phyloP scores from a whole-genome alignment of 805 yeast genomes.

The Ogataea sp. region DNA sequence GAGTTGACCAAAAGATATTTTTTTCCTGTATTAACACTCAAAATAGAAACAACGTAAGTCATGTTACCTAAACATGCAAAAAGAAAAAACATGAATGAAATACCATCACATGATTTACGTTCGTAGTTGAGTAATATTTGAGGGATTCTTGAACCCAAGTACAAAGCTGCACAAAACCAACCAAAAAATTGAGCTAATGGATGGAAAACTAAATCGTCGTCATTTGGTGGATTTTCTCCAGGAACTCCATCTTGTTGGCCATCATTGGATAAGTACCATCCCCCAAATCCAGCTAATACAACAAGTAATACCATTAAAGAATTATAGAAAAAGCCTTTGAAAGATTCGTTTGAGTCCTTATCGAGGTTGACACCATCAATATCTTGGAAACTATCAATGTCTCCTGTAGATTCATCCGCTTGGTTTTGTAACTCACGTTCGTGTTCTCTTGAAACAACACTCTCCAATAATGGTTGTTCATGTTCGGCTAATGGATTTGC shows the following conservation, averaged over 20 bases:
- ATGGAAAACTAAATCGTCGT: slow-evolving; percentile 49
- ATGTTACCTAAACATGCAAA: slow-evolving; percentile 94
- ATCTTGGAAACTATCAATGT: slow-evolving; percentile 21
- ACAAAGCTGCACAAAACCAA: slow-evolving; percentile 64
- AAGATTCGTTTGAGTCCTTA: slow-evolving; percentile 6
- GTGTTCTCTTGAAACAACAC: slow-evolving; percentile 43
- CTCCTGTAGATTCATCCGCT: slow-evolving; percentile 15
- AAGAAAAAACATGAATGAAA: slow-evolving; percentile 84
- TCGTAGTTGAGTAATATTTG: slow-evolving; percentile 80
- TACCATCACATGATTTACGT: slow-evolving; percentile 91
- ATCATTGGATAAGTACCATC: slow-evolving; percentile 70
- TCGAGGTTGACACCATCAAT: slow-evolving; percentile 21
- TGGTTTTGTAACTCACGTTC: slow-evolving; percentile 21
- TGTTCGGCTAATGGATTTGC: slow-evolving; percentile 78
- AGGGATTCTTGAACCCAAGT: slow-evolving; percentile 86
- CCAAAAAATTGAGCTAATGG: slow-evolving; percentile 85
- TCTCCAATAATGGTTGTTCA: slow-evolving; percentile 49
- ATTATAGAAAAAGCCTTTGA: slow-evolving; percentile 23
- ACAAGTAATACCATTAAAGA: slow-evolving; percentile 57
- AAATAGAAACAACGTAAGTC: slow-evolving; percentile 81
- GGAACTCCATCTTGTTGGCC: slow-evolving; percentile 31
- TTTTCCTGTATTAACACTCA: slow-evolving; percentile 63
- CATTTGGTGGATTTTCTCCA: slow-evolving; percentile 20
- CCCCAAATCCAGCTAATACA: slow-evolving; percentile 70
- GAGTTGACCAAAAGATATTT: slow-evolving; percentile 73